A percentile compares a stretch with the other conserved stretches of the same genome.
These are phyloP conservation scores for Tricholomella constricta DNA, from an alignment of 768 basidiomycete species.

Conservation along the genomic window DNA sequence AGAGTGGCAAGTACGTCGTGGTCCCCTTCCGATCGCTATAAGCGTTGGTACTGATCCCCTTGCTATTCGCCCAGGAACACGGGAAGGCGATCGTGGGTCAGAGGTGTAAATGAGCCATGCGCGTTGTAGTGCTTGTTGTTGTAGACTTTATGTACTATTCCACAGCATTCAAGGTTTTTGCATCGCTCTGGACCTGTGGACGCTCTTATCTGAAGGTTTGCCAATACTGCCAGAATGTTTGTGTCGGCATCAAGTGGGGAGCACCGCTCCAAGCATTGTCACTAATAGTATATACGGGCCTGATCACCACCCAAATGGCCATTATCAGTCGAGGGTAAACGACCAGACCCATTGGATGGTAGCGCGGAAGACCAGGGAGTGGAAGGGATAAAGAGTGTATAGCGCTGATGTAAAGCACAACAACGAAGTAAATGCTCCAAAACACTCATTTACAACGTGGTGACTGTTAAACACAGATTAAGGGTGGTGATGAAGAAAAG, in stretches of 20 bases:
- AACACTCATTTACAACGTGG: conserved; percentile 12
- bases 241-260: neutral
- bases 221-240: conserved; percentile 5
- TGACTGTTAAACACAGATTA: conserved; percentile 13
- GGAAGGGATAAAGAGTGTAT: conserved; percentile 23
- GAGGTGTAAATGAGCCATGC: conserved; percentile 68
- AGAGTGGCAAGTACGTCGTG: conserved; percentile 78
- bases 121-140: neutral
- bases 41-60: neutral
- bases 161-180: neutral
- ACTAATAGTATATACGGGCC: neutral
- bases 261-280: conserved; percentile 8
- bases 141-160: neutral
- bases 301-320: neutral
- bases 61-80: conserved; percentile 57
- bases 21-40: neutral
- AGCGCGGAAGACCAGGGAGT: neutral
- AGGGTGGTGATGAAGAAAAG: neutral
- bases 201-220: too few relatives aligned
- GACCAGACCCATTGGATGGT: neutral
- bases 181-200: too few relatives aligned
- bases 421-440: conserved; percentile 16
- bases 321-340: neutral
- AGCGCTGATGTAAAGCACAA: conserved; percentile 20
- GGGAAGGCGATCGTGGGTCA: conserved; percentile 82